Evolutionary conservation across 805 yeast genomes (phyloP), one percentile per base, ranked within the genome.

Genomic region (Kluyveromyces wickerhamii): DNA sequence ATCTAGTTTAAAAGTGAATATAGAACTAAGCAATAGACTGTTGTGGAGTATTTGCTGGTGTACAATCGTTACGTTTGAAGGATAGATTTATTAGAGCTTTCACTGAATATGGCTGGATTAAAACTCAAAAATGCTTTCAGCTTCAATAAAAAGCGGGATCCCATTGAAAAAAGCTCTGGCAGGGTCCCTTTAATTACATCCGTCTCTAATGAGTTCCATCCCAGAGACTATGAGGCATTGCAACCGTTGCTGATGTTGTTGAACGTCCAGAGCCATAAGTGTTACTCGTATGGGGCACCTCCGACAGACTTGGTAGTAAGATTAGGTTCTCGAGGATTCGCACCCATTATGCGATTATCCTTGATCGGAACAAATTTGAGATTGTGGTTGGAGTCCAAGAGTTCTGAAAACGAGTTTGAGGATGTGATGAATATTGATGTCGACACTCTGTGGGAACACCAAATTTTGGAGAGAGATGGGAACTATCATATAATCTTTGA

Each of bases 211-310:
- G 30, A 20, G 10, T 18, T 33, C 7, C 25, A 14, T 11, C 15
- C 36, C 4, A 15, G 23, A 16, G 36, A 34, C 12, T 35, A 25
- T 18, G 38, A 38, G 12, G 26, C 35, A 8, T 21, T 38, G 18
- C 36, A 31, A 15, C 41, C 41, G 7, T 18, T 38, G 19, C 31
- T 38, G n/a, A 38, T 32, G 10, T 17, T 38, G 21, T 21, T 38
- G 30, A 37, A 38, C 20, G 35, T 37, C 15, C 41, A 38, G 21
- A n/a, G 25, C 19, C 29, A 31, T 9, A 38, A 38, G 23, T 22
- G 36, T 11, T 38, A 38, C 21, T 17, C 30, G 10, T 32, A 29
- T 30, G 25, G 29, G 13, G 27, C 22, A 12, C 23, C 27, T 2
- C 13, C 21, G 11, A 30, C 29, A 4, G 12, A 28, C 14, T 24